Conservation (phyloP, 345 rosid genomes). For the Hibiscus mutabilis region DNA sequence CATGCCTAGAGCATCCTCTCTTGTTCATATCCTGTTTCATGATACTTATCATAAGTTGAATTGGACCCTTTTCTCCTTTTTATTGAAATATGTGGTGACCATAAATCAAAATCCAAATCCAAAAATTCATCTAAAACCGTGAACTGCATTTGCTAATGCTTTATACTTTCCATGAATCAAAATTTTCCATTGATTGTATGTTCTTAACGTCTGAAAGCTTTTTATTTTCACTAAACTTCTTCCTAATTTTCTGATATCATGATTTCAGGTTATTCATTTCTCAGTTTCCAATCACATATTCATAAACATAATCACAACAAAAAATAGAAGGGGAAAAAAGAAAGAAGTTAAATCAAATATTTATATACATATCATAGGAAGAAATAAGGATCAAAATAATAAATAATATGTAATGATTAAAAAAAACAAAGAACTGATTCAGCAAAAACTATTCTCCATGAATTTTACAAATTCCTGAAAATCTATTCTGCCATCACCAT, state of each 20-base stretch:
- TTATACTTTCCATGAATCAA: neutral
- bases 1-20: conserved; percentile 10
- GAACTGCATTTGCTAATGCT: no score
- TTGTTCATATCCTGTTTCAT: conserved; percentile 3
- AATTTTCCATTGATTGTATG: neutral
- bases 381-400: neutral
- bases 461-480: conserved; percentile 63
- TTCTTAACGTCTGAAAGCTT: neutral
- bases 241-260: neutral
- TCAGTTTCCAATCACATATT: neutral
- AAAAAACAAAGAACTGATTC: conserved; percentile 4
- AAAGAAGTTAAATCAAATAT: neutral
- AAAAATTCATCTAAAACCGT: no score
- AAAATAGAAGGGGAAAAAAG: no score
- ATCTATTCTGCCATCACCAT: conserved; percentile 56
- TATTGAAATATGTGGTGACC: no score
- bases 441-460: conserved; percentile 55
- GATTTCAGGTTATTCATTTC: neutral
- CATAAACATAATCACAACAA: neutral
- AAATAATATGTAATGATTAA: neutral
- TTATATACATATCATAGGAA: no score
- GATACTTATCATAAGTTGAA: neutral
- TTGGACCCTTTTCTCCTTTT: neutral
- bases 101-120: no score
- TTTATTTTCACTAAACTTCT: neutral